Evolutionary conservation across 2,329 filamentous ascomycete genomes (phyloP).

Genomic region (Teratosphaeria nubilosa): DNA sequence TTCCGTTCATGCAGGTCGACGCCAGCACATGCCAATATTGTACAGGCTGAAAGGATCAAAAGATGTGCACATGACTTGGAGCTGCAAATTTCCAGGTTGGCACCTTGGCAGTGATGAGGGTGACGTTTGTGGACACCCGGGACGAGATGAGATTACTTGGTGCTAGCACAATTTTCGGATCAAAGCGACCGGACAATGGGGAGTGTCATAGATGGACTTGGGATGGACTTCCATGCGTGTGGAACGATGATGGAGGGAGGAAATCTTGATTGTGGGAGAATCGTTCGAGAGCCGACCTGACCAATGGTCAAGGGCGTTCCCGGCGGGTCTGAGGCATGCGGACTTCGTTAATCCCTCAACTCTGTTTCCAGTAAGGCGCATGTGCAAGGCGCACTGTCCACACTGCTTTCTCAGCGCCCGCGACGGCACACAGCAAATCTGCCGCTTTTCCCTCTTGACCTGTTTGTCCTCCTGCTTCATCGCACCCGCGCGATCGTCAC

Average conservation of each 20-base stretch:
- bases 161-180: background rate
- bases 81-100: background rate
- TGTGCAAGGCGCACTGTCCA: background rate
- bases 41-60: background rate
- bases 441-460: background rate
- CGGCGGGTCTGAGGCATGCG: background rate
- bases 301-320: background rate
- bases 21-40: background rate
- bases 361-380: background rate
- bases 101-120: background rate
- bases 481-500: background rate
- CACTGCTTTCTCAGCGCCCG: background rate
- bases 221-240: background rate
- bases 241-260: background rate
- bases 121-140: background rate
- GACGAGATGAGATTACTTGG: background rate
- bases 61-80: background rate
- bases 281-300: background rate
- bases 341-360: background rate
- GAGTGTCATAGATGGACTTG: background rate
- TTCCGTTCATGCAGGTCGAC: background rate
- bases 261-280: background rate
- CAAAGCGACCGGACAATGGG: background rate
- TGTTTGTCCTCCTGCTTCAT: background rate
- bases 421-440: background rate